Conservation (phyloP, 176 grass and related monocot genomes). For the Bothriochloa decipiens region DNA sequence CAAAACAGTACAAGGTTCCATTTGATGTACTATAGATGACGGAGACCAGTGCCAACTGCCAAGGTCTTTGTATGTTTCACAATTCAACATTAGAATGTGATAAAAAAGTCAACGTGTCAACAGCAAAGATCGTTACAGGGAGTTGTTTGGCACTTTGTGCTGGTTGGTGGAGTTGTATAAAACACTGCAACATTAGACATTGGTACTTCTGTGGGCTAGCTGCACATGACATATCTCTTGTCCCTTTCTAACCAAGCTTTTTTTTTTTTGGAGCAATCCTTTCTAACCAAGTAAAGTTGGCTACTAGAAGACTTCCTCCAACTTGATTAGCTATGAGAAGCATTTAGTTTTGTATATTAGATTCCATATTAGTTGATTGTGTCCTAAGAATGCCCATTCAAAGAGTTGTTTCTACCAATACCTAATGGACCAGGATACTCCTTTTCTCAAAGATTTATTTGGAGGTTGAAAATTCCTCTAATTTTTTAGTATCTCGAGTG, state of each 20-base stretch:
- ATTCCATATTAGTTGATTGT: constrained; percentile 24
- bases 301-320: constrained; percentile 2
- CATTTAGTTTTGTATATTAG: neutral
- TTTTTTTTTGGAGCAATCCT: neutral
- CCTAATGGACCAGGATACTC: no score
- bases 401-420: neutral
- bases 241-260: constrained; percentile 37
- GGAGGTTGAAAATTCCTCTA: no score
- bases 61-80: neutral
- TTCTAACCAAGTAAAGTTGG: constrained; percentile 37
- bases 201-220: neutral
- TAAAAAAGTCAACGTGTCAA: constrained; percentile 19
- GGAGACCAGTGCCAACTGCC: neutral
- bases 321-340: neutral
- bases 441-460: no score
- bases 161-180: constrained; percentile 30
- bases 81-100: constrained; percentile 11
- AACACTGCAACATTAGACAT: neutral
- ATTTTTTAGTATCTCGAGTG: no score
- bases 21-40: neutral
- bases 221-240: constrained; percentile 16
- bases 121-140: constrained; percentile 12
- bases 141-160: constrained; percentile 1
- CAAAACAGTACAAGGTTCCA: constrained; percentile 31
- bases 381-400: neutral